These are phyloP conservation scores for Cryphonectria japonica DNA, from an alignment of 2,329 filamentous ascomycete species.

Conservation along the genomic window DNA sequence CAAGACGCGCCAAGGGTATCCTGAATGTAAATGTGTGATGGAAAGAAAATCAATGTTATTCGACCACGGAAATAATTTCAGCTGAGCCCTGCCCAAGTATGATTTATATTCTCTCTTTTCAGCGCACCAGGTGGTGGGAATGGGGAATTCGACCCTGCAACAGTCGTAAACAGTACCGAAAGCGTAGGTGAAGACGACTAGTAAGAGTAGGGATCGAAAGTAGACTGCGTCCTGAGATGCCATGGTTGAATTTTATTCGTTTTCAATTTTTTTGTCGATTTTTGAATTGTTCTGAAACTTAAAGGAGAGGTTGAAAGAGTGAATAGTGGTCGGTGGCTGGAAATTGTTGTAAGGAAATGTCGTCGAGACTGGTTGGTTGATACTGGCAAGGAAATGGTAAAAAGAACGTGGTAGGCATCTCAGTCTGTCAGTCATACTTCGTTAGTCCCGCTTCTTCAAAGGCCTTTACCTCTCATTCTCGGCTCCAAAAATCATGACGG, in stretches of 20 bases:
- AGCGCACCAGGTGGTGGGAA: neutral
- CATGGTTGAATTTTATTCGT: constrained; percentile 19
- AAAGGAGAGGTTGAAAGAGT: constrained; percentile 34
- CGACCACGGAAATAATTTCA: constrained; percentile 6
- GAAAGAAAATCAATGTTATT: constrained; percentile 13
- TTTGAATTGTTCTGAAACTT: constrained; percentile 1
- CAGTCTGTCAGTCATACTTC: constrained; percentile 22
- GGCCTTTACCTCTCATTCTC: constrained; percentile 13
- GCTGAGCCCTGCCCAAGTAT: neutral
- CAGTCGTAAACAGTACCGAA: neutral
- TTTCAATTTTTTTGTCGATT: constrained; percentile 27
- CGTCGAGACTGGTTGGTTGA: constrained; percentile 25
- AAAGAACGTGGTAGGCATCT: constrained; percentile 29
- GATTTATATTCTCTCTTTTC: no score
- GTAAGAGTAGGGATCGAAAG: constrained; percentile 8
- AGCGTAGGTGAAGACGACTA: neutral
- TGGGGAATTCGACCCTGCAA: neutral
- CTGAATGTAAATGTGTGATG: constrained; percentile 22
- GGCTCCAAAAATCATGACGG: constrained; percentile 20
- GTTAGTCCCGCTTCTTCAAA: constrained; percentile 10
- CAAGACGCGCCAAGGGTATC: constrained; percentile 31
- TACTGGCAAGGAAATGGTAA: constrained; percentile 16
- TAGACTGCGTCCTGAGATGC: constrained; percentile 24
- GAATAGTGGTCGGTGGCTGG: constrained; percentile 37
- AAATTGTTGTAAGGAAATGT: constrained; percentile 28